phyloP scores from a whole-genome alignment of 2,329 filamentous ascomycete genomes.

The Cladosporium sp. region DNA sequence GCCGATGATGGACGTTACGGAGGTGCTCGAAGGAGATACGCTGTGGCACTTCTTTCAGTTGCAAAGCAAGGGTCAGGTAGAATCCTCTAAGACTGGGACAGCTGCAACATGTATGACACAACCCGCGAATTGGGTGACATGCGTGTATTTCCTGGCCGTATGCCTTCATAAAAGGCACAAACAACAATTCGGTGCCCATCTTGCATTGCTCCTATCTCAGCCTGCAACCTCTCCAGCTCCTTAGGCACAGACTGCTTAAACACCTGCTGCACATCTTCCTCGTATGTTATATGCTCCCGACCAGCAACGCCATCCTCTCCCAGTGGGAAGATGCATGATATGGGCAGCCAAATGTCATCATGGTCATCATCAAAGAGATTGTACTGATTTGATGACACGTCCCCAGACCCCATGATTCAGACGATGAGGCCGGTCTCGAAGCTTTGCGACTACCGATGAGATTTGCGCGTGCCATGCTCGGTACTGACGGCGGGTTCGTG shows the following conservation, averaged over 20 bases:
- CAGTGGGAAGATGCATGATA: not conserved
- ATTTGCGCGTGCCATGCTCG: not conserved
- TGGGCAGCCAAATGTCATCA: not conserved
- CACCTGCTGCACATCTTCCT: not conserved
- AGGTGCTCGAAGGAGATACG: too few relatives aligned
- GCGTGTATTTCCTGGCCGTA: too few relatives aligned
- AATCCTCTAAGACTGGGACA: too few relatives aligned
- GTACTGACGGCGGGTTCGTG: not conserved
- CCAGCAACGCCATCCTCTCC: not conserved
- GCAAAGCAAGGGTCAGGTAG: too few relatives aligned
- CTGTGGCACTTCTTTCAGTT: too few relatives aligned
- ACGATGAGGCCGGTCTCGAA: not conserved
- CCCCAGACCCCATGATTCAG: not conserved
- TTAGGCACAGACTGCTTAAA: not conserved
- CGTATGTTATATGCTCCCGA: not conserved
- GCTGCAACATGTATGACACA: too few relatives aligned
- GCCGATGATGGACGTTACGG: too few relatives aligned
- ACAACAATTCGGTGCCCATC: too few relatives aligned
- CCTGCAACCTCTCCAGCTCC: not conserved
- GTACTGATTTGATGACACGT: not conserved
- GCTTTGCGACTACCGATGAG: not conserved
- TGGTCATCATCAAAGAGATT: not conserved
- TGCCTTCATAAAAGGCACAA: too few relatives aligned
- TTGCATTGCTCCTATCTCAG: not conserved
- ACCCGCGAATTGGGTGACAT: too few relatives aligned